Percentiles rank a stretch among this genome's conserved stretches.
phyloP scores from a whole-genome alignment of 2,329 filamentous ascomycete genomes.

The Mollisia scopiformis region DNA sequence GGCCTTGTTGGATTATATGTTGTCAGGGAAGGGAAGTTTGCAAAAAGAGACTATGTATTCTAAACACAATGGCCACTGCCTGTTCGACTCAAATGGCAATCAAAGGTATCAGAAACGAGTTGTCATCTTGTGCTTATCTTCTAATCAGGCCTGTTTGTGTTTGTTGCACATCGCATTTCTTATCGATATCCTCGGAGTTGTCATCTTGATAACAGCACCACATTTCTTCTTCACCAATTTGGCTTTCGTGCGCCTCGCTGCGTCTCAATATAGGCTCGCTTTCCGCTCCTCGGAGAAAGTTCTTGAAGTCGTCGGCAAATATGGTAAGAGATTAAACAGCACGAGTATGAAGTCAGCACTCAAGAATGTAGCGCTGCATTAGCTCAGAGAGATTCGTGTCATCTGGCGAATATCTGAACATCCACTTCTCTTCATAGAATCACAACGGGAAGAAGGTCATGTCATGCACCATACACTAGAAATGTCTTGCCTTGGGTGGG shows the following conservation, averaged over 20 bases:
- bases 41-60: constrained; percentile 6
- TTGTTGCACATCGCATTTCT: constrained; percentile 12
- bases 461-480: too few relatives aligned
- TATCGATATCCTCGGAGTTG: constrained; percentile 5
- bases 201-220: background rate
- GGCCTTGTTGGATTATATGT: background rate
- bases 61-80: background rate
- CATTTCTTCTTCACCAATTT: background rate
- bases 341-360: too few relatives aligned
- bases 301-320: background rate
- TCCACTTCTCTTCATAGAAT: too few relatives aligned
- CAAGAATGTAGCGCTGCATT: too few relatives aligned
- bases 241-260: background rate
- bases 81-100: too few relatives aligned
- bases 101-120: background rate
- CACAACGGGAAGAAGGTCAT: too few relatives aligned
- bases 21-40: background rate
- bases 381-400: too few relatives aligned
- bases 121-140: background rate
- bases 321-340: background rate
- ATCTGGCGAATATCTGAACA: too few relatives aligned
- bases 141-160: background rate
- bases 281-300: background rate
- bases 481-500: too few relatives aligned
- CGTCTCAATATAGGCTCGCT: background rate